Evolutionary conservation across 805 yeast genomes (phyloP).

Genomic region (Clavispora asparagi): DNA sequence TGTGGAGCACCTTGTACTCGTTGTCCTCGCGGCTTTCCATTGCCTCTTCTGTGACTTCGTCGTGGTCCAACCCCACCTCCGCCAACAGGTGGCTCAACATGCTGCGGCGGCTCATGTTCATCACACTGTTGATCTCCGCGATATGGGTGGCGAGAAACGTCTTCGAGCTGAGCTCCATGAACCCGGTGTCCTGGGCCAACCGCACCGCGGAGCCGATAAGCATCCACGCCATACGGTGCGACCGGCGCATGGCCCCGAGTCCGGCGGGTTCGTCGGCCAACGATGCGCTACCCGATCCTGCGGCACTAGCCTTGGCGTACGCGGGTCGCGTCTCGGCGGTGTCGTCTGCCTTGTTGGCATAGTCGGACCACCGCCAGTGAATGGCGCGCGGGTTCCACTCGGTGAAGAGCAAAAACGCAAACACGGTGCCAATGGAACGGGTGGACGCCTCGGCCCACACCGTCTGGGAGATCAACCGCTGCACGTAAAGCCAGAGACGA

Average conservation of each 20-base stretch:
- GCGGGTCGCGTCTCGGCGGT: slow-evolving; percentile 6
- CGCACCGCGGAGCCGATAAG: slow-evolving; percentile 82
- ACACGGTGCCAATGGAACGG: slow-evolving; percentile 78
- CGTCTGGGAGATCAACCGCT: slow-evolving; percentile 72
- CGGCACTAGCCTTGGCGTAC: no score
- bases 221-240: slow-evolving; percentile 93
- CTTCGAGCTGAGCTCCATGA: slow-evolving; percentile 67
- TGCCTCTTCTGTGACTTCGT: slow-evolving; percentile 34
- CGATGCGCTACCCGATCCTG: not conserved
- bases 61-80: slow-evolving; percentile 55
- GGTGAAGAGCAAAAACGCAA: slow-evolving; percentile 77
- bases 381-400: slow-evolving; percentile 97
- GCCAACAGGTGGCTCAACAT: slow-evolving; percentile 70
- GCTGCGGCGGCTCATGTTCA: slow-evolving; percentile 73
- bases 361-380: slow-evolving; percentile 83
- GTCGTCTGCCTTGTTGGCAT: slow-evolving; percentile 61
- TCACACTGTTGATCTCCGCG: slow-evolving; percentile 77
- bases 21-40: slow-evolving; percentile 21
- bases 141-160: slow-evolving; percentile 80
- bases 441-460: slow-evolving; percentile 94
- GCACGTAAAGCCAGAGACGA: slow-evolving; percentile 79
- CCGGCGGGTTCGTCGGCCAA: slow-evolving; percentile 51
- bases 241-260: slow-evolving; percentile 76
- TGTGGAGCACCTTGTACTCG: slow-evolving; percentile 24
- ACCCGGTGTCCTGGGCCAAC: slow-evolving; percentile 80